These are phyloP conservation scores for Septoria petroselini DNA, from an alignment of 2,329 filamentous ascomycete species.

Conservation along the genomic window DNA sequence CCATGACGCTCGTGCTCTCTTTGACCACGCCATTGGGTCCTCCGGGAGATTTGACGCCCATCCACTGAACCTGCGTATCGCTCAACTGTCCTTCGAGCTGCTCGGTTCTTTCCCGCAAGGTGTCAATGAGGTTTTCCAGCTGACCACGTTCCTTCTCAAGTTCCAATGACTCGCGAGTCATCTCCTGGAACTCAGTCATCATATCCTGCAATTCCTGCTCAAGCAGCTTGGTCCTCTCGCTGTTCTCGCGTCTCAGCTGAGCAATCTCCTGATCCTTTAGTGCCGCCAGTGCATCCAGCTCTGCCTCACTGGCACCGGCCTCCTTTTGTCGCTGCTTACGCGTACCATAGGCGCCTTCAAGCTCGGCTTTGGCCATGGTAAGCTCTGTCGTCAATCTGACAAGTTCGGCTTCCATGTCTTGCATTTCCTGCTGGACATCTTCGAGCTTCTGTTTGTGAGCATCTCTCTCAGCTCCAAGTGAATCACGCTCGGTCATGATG, in stretches of 20 bases:
- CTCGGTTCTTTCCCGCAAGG: constrained; percentile 62
- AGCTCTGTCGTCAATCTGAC: constrained; percentile 71
- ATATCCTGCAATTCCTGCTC: constrained; percentile 66
- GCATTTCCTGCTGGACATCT: constrained; percentile 36
- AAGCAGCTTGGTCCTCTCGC: constrained; percentile 45
- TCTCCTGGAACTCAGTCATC: constrained; percentile 65
- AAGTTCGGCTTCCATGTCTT: constrained; percentile 58
- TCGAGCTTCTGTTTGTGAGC: constrained; percentile 26
- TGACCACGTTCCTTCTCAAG: constrained; percentile 68
- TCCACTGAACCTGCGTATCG: constrained; percentile 65
- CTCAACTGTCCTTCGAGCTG: constrained; percentile 60
- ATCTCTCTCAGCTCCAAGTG: constrained; percentile 25
- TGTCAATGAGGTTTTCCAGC: constrained; percentile 62
- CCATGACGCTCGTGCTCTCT: constrained; percentile 64
- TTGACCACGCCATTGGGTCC: constrained; percentile 31
- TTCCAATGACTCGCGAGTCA: constrained; percentile 67
- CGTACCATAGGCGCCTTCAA: constrained; percentile 90
- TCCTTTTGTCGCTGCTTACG: constrained; percentile 66
- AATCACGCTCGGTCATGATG: constrained; percentile 29
- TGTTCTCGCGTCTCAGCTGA: constrained; percentile 29
- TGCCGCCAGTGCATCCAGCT: constrained; percentile 43
- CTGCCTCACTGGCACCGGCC: constrained; percentile 57
- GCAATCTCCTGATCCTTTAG: constrained; percentile 49
- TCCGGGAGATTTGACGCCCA: constrained; percentile 58
- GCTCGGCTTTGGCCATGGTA: constrained; percentile 84